A percentile compares a stretch with the other conserved stretches of the same genome.
Conservation (phyloP, 306 rosid species). For the Rubus parviflorus region DNA sequence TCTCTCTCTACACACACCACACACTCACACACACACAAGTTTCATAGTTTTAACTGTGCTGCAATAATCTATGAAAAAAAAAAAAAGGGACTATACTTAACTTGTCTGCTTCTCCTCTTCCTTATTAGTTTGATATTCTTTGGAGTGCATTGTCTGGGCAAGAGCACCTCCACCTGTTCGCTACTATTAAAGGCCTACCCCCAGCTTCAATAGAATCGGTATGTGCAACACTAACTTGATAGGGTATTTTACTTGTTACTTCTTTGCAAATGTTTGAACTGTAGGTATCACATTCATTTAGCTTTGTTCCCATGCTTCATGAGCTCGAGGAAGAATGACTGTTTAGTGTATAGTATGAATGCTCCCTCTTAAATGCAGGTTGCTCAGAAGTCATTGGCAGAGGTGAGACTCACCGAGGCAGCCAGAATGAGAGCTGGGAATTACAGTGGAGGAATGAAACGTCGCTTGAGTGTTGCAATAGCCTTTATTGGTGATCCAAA, state of each 20-base stretch:
- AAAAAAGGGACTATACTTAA: slow-evolving; percentile 2
- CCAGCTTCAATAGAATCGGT: slow-evolving; percentile 61
- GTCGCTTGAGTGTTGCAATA: slow-evolving; percentile 89
- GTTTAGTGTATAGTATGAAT: not conserved
- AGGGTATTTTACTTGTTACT: slow-evolving; percentile 4
- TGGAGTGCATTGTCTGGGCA: slow-evolving; percentile 78
- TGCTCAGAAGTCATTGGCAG: slow-evolving; percentile 55
- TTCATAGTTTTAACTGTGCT: slow-evolving; percentile 5
- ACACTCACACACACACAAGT: not conserved
- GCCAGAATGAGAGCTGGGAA: slow-evolving; percentile 75
- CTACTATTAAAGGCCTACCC: slow-evolving; percentile 75
- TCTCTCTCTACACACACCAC: not conserved
- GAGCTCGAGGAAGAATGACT: slow-evolving; percentile 9
- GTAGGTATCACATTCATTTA: not conserved
- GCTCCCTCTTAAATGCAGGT: slow-evolving; percentile 42
- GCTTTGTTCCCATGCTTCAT: not conserved
- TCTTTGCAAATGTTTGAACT: not conserved
- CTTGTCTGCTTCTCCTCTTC: slow-evolving; percentile 23
- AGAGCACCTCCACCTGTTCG: slow-evolving; percentile 92
- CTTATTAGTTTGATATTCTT: slow-evolving; percentile 71
- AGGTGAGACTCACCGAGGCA: slow-evolving; percentile 65
- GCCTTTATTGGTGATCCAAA: slow-evolving; percentile 91
- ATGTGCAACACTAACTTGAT: slow-evolving; percentile 31
- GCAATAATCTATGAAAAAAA: not conserved
- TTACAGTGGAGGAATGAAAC: slow-evolving; percentile 97